These are phyloP conservation scores for Tuber umbilicatum DNA, from an alignment of 495 filamentous ascomycete genomes.

Conservation along the genomic window DNA sequence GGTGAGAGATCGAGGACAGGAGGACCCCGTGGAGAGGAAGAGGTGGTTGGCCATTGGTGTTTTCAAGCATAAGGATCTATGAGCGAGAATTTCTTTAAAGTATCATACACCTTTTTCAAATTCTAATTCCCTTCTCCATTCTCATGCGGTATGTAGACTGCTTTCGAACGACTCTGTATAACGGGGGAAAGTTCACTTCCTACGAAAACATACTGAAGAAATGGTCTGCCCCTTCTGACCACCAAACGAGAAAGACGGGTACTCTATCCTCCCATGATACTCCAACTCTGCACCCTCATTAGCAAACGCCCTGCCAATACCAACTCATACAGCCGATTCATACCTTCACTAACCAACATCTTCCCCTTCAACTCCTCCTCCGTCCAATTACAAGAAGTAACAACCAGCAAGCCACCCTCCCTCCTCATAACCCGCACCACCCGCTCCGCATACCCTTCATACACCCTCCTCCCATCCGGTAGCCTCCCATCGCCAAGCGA, in stretches of 20 bases:
- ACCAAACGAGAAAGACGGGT: slow-evolving; percentile 79
- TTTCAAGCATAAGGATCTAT: slow-evolving; percentile 46
- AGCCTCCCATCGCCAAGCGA: slow-evolving; percentile 61
- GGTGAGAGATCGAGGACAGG: slow-evolving; percentile 55
- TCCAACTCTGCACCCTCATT: slow-evolving; percentile 43
- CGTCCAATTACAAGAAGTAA: slow-evolving; percentile 98
- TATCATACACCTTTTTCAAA: background rate
- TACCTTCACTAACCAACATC: slow-evolving; percentile 35
- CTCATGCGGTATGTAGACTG: background rate
- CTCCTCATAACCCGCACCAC: slow-evolving; percentile 59
- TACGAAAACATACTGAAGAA: slow-evolving; percentile 70
- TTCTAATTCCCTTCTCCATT: background rate
- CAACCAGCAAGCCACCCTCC: slow-evolving; percentile 66
- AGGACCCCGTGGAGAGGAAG: slow-evolving; percentile 61
- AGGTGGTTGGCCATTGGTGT: slow-evolving; percentile 72
- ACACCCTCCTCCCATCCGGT: slow-evolving; percentile 50
- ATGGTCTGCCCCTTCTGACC: slow-evolving; percentile 80
- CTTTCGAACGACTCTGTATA: background rate
- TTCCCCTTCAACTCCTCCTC: slow-evolving; percentile 67
- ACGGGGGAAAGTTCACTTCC: slow-evolving; percentile 27
- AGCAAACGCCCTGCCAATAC: slow-evolving; percentile 25
- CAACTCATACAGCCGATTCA: slow-evolving; percentile 7
- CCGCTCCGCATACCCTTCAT: slow-evolving; percentile 65
- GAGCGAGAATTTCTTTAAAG: slow-evolving; percentile 5
- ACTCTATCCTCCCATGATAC: slow-evolving; percentile 62